Evolutionary conservation across 768 basidiomycete genomes (phyloP).

Genomic region (Suillus weaverae): DNA sequence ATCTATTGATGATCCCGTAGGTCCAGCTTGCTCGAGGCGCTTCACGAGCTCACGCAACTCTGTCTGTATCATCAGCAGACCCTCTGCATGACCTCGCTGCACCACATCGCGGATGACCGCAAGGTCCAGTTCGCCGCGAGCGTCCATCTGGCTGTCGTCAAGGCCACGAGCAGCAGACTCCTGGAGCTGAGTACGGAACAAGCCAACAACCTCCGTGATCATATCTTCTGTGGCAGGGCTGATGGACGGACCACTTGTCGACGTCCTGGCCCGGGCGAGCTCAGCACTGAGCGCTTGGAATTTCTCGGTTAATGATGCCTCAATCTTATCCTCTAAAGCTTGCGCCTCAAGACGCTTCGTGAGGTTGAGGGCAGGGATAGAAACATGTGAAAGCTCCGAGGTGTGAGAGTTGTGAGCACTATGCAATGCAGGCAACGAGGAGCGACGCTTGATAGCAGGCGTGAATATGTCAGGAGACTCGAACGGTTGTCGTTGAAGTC

Average conservation of each 20-base stretch:
- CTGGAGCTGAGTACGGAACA: constrained; percentile 68
- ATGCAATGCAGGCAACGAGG: constrained; percentile 57
- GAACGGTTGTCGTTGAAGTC: constrained; percentile 31
- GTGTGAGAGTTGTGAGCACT: constrained; percentile 42
- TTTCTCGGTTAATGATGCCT: constrained; percentile 68
- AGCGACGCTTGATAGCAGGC: constrained; percentile 47
- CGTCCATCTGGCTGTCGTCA: constrained; percentile 68
- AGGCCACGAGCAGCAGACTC: constrained; percentile 56
- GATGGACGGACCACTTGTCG: constrained; percentile 30
- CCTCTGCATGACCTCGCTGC: constrained; percentile 64
- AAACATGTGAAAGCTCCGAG: constrained; percentile 47
- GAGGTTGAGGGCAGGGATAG: constrained; percentile 49
- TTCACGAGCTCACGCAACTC: constrained; percentile 57
- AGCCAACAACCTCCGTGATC: constrained; percentile 63
- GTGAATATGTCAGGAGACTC: constrained; percentile 44
- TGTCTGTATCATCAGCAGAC: constrained; percentile 54
- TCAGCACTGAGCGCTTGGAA: constrained; percentile 51
- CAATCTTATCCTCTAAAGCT: constrained; percentile 60
- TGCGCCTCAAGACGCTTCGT: constrained; percentile 59
- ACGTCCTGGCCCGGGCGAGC: constrained; percentile 26
- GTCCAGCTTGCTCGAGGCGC: constrained; percentile 36
- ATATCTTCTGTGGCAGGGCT: constrained; percentile 56
- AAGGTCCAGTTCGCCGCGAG: constrained; percentile 76
- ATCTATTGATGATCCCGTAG: constrained; percentile 27
- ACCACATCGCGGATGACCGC: constrained; percentile 71